A percentile compares a stretch with the other conserved stretches of the same genome.
phyloP scores from a whole-genome alignment of 2,329 filamentous ascomycete genomes.

The Pleomassaria siparia region DNA sequence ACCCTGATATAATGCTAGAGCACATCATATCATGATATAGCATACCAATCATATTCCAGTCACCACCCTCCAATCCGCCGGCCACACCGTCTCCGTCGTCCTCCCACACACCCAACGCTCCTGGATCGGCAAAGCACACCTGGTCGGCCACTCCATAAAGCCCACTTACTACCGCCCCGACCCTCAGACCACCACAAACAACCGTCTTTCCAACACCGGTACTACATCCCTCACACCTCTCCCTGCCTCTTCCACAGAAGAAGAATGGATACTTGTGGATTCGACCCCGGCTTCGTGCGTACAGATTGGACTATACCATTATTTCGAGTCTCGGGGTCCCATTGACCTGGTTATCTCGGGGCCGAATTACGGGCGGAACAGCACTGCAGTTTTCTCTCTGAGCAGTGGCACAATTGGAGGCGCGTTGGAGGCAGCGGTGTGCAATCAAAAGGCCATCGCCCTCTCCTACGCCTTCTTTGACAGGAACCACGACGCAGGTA shows the following conservation, averaged over 20 bases:
- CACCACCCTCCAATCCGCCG: conserved; percentile 57
- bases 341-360: conserved; percentile 53
- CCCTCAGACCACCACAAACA: conserved; percentile 46
- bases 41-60: conserved; percentile 43
- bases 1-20: no score
- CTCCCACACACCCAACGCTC: conserved; percentile 89
- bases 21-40: no score
- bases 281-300: conserved; percentile 53
- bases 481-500: conserved; percentile 76
- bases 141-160: conserved; percentile 84
- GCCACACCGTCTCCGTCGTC: conserved; percentile 87
- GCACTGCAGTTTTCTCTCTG: conserved; percentile 53
- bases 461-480: conserved; percentile 89
- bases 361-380: conserved; percentile 55
- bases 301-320: conserved; percentile 52
- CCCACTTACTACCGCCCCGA: conserved; percentile 79
- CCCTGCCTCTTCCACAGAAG: conserved; percentile 32
- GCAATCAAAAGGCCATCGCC: conserved; percentile 66
- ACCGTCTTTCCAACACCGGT: conserved; percentile 41
- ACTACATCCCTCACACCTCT: conserved; percentile 37
- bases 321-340: conserved; percentile 47
- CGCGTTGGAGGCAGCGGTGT: conserved; percentile 53
- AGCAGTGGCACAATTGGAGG: conserved; percentile 53
- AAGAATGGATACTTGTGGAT: conserved; percentile 55
- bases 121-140: conserved; percentile 98